Base-by-base conservation (phyloP, 2,329 filamentous ascomycete species). In the Hypoxylon sp. region DNA sequence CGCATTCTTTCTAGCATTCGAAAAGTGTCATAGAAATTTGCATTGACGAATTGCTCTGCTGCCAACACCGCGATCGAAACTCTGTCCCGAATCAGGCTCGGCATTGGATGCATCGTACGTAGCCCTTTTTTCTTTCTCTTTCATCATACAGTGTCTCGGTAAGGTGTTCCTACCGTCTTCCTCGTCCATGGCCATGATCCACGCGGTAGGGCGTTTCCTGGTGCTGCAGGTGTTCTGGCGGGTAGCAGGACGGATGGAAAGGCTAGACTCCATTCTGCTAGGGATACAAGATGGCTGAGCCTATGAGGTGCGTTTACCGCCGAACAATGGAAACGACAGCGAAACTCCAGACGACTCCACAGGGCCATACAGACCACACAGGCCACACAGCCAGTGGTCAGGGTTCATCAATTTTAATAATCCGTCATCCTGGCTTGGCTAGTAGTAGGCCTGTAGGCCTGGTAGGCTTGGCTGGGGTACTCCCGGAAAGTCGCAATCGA, bases 341-440 rank as follows among this genome's bases (percentile, higher is more conserved):
- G 59, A 65, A 63, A 63, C 62, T 64, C 63, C 63, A 61, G 57
- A 57, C 55, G 57, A 51, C 61, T n/a, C n/a, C n/a, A n/a, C n/a
- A n/a, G n/a, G n/a, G n/a, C n/a, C n/a, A n/a, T n/a, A n/a, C n/a
- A n/a, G n/a, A n/a, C n/a, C n/a, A n/a, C n/a, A n/a, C n/a, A n/a
- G n/a, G n/a, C 55, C 61, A 5, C 63, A 64, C 55, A 59, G 44
- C 32, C 38, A 50, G 50, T 55, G 40, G 44, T 23, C 54, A 54
- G 55, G 51, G 55, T 47, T 55, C 48, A 51, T 34, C 36, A 53
- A 46, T 46, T 49, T 57, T 47, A 54, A 55, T 51, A 55, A 57
- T 52, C 54, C 51, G 51, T 50, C 57, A 57, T 55, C 55, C 48
- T 52, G 30, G 50, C 48, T 55, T 55, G 51, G 50, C 53, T 54